Evolutionary conservation across 345 rosid species (phyloP).

Genomic region (Boechera stricta): DNA sequence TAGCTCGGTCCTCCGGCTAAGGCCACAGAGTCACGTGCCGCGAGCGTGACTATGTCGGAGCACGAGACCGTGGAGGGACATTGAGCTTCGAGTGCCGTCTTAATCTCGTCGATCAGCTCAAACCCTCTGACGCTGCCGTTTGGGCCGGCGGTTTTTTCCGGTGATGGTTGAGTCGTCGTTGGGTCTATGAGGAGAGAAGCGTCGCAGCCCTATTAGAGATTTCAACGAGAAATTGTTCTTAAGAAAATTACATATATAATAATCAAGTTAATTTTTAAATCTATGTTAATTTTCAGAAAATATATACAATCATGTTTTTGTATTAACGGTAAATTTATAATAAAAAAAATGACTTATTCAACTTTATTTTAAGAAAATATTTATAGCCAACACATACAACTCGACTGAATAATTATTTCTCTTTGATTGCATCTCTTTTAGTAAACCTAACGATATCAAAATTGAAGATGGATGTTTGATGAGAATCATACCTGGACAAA

Average conservation of each 20-base stretch:
- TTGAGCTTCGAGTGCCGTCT: constrained; percentile 41
- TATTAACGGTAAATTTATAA: no score
- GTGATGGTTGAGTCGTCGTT: neutral
- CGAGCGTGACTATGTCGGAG: constrained; percentile 55
- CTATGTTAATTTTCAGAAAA: neutral
- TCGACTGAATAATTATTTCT: constrained; percentile 7
- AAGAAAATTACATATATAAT: no score
- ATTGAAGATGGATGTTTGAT: neutral
- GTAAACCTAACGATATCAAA: neutral
- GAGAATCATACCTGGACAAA: constrained; percentile 35
- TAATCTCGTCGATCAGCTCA: constrained; percentile 46
- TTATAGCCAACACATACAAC: no score
- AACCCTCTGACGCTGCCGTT: constrained; percentile 43
- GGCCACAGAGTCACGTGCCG: constrained; percentile 64
- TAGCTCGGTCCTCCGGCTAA: constrained; percentile 64
- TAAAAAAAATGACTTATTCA: no score
- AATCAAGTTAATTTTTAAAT: no score
- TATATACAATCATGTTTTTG: neutral
- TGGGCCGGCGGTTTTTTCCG: constrained; percentile 35
- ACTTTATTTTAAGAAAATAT: no score
- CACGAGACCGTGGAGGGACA: constrained; percentile 45
- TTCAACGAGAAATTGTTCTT: no score
- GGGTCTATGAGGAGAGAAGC: constrained; percentile 45
- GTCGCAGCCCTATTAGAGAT: constrained; percentile 40
- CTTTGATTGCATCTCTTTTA: neutral